These are phyloP conservation scores for Sclerotinia nivalis DNA, from an alignment of 2,329 filamentous ascomycete genomes.

Conservation along the genomic window DNA sequence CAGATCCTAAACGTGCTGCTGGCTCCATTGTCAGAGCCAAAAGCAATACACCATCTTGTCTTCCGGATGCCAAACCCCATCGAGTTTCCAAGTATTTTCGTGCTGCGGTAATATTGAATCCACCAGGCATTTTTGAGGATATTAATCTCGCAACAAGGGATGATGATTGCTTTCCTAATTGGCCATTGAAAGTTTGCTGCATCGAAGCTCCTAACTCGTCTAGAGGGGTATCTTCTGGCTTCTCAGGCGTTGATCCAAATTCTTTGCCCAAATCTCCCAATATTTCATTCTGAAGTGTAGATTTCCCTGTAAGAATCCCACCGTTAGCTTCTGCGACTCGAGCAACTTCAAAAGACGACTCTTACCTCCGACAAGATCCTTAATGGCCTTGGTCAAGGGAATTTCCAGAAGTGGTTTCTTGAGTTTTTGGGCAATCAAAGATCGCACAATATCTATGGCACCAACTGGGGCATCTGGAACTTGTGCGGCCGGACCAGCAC, in stretches of 20 bases:
- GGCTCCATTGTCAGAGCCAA: constrained; percentile 94
- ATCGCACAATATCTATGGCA: constrained; percentile 85
- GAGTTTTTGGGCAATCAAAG: constrained; percentile 92
- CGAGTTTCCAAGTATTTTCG: constrained; percentile 93
- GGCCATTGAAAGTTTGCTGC: constrained; percentile 98
- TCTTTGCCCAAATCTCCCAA: constrained; percentile 97
- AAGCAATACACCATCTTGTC: constrained; percentile 88
- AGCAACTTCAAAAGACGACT: not conserved
- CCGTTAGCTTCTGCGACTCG: constrained; percentile 25
- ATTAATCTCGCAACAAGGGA: constrained; percentile 92
- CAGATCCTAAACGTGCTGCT: constrained; percentile 80
- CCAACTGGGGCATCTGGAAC: constrained; percentile 85
- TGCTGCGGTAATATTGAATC: constrained; percentile 96
- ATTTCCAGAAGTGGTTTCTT: constrained; percentile 92
- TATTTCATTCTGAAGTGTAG: constrained; percentile 97
- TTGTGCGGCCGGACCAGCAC: constrained; percentile 81
- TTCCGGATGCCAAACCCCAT: constrained; percentile 83
- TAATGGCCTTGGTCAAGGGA: constrained; percentile 94
- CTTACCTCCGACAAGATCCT: constrained; percentile 95
- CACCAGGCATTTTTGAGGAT: constrained; percentile 98
- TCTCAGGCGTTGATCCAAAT: constrained; percentile 96
- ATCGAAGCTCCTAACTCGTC: constrained; percentile 94
- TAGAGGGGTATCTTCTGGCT: constrained; percentile 94
- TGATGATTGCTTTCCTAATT: constrained; percentile 93
- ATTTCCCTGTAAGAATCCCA: constrained; percentile 69